These are phyloP conservation scores for Reticulascus tulasneorum DNA, from an alignment of 2,329 filamentous ascomycete species.

Conservation along the genomic window DNA sequence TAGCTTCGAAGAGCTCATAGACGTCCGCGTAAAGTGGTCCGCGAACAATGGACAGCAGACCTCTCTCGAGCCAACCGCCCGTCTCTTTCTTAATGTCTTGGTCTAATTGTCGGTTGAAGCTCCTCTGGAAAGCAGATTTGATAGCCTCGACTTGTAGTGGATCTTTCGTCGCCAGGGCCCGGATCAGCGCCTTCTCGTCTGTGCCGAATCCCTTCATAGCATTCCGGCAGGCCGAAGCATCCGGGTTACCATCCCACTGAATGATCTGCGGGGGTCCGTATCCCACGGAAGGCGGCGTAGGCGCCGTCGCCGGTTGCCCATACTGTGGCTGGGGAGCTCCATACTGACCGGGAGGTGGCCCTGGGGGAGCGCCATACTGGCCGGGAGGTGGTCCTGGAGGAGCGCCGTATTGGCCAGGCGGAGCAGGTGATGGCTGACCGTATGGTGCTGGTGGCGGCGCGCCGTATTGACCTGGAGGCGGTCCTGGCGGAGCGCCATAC, in stretches of 20 bases:
- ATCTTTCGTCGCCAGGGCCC: constrained; percentile 66
- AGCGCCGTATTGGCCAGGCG: constrained; percentile 35
- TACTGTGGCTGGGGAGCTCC: constrained; percentile 35
- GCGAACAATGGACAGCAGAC: constrained; percentile 68
- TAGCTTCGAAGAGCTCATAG: constrained; percentile 63
- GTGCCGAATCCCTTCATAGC: constrained; percentile 96
- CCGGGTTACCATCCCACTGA: constrained; percentile 61
- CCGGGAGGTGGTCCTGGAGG: constrained; percentile 26
- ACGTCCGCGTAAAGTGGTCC: constrained; percentile 79
- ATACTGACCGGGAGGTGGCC: constrained; percentile 31
- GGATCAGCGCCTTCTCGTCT: constrained; percentile 74
- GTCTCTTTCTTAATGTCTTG: constrained; percentile 77
- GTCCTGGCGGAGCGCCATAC: constrained; percentile 31
- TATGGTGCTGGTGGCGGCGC: constrained; percentile 31
- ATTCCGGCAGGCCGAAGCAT: constrained; percentile 68
- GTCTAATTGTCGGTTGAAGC: constrained; percentile 64
- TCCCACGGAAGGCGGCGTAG: constrained; percentile 65
- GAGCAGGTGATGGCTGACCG: constrained; percentile 29
- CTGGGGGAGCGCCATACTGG: constrained; percentile 34
- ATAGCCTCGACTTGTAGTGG: constrained; percentile 72
- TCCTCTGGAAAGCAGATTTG: constrained; percentile 60
- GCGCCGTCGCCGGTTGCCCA: constrained; percentile 33
- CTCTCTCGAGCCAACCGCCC: constrained; percentile 68
- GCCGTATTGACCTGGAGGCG: constrained; percentile 17
- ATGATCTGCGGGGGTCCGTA: constrained; percentile 71